These are phyloP conservation scores for Coemansia sp. DNA, from an alignment of 192 early-diverging fungal species.

Conservation along the genomic window DNA sequence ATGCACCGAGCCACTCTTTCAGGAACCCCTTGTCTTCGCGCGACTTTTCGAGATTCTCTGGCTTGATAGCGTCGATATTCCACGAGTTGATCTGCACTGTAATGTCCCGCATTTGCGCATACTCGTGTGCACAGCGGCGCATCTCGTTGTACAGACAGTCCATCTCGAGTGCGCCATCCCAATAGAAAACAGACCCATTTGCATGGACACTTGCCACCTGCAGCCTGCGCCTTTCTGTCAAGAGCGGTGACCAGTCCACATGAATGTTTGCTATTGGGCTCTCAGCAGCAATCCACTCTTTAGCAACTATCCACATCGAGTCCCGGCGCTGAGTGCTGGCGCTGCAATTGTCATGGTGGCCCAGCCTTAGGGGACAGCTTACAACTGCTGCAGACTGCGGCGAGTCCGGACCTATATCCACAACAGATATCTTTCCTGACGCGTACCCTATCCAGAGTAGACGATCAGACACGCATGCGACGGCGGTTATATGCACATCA, in stretches of 20 bases:
- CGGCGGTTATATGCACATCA: constrained; percentile 36
- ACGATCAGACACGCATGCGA: constrained; percentile 39
- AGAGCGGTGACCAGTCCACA: constrained; percentile 48
- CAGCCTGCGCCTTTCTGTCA: constrained; percentile 31
- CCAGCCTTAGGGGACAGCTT: constrained; percentile 18
- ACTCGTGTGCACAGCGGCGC: constrained; percentile 61
- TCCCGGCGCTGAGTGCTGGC: constrained; percentile 13
- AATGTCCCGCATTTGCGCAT: constrained; percentile 64
- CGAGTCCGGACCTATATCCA: constrained; percentile 29
- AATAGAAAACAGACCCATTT: constrained; percentile 48
- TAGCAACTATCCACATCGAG: constrained; percentile 34
- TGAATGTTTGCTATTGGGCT: constrained; percentile 28
- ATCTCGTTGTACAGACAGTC: constrained; percentile 61
- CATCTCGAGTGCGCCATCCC: constrained; percentile 45
- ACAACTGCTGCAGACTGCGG: neutral
- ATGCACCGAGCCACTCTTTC: constrained; percentile 34
- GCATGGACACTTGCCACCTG: constrained; percentile 49
- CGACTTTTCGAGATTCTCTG: constrained; percentile 65
- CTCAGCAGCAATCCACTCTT: constrained; percentile 41
- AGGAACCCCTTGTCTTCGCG: constrained; percentile 41
- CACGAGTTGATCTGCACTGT: constrained; percentile 83
- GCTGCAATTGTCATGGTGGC: constrained; percentile 9
- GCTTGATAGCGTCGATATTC: constrained; percentile 93
- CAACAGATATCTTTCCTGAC: constrained; percentile 32
- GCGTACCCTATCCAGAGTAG: constrained; percentile 52